Evolutionary conservation across 179 eudicot genomes (phyloP).

Genomic region (Amaranthus tricolor): DNA sequence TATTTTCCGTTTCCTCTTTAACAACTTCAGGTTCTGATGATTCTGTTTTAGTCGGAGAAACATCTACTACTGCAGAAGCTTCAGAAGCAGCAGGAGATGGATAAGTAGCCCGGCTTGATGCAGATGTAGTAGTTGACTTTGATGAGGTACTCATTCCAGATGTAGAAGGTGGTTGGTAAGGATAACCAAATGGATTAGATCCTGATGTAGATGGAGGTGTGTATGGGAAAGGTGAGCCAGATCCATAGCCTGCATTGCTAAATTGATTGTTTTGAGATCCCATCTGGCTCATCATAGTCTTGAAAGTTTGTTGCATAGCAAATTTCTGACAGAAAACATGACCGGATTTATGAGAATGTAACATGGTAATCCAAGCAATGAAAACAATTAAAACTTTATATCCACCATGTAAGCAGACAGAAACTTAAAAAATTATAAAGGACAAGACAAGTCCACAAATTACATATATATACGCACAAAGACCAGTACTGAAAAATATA

Average conservation of each 20-base stretch:
- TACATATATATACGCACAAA: neutral
- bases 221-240: conserved; percentile 69
- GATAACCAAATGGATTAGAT: conserved; percentile 28
- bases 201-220: conserved; percentile 45
- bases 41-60: conserved; percentile 48
- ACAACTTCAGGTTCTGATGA: conserved; percentile 38
- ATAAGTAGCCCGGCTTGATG: conserved; percentile 24
- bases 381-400: neutral
- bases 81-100: conserved; percentile 45
- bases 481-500: too few species aligned
- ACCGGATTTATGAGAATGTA: conserved; percentile 2
- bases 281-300: conserved; percentile 79
- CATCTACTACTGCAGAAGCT: conserved; percentile 51
- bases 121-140: conserved; percentile 25
- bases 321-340: conserved; percentile 57
- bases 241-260: conserved; percentile 52
- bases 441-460: neutral
- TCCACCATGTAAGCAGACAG: neutral
- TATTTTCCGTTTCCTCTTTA: conserved; percentile 40
- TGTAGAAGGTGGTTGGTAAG: conserved; percentile 27
- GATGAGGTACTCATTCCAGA: conserved; percentile 24
- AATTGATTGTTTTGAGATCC: conserved; percentile 77
- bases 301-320: conserved; percentile 88
- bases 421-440: neutral
- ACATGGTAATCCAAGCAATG: neutral